These are phyloP conservation scores for Boletellus deceptivus DNA, from an alignment of 1,284 basidiomycete species.

Conservation along the genomic window DNA sequence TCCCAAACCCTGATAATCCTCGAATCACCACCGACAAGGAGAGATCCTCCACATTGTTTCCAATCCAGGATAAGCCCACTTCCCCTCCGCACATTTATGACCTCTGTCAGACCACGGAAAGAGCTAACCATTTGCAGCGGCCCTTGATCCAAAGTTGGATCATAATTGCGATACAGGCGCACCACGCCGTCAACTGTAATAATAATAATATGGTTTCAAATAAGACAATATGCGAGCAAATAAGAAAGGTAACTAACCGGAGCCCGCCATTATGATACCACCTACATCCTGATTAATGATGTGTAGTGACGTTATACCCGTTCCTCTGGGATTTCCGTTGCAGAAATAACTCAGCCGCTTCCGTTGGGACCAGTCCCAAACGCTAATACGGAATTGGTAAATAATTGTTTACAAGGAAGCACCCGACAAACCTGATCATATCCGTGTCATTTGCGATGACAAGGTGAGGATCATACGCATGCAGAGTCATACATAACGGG, in stretches of 20 bases:
- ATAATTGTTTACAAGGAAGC: neutral
- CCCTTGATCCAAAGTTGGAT: conserved; percentile 60
- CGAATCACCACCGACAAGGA: conserved; percentile 91
- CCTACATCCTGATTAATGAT: conserved; percentile 97
- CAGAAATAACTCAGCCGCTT: conserved; percentile 80
- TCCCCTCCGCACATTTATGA: conserved; percentile 70
- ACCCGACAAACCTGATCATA: conserved; percentile 70
- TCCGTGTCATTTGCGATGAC: conserved; percentile 86
- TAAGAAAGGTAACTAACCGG: conserved; percentile 53
- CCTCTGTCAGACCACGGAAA: conserved; percentile 86
- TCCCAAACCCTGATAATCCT: conserved; percentile 93
- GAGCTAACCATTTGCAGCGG: conserved; percentile 87
- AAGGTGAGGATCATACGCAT: conserved; percentile 89
- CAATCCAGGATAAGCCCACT: conserved; percentile 89
- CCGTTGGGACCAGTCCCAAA: conserved; percentile 92
- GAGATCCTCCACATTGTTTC: conserved; percentile 86
- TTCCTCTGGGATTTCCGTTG: conserved; percentile 84
- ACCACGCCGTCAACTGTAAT: conserved; percentile 84
- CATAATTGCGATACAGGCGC: conserved; percentile 89
- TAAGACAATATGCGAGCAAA: neutral
- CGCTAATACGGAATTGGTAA: conserved; percentile 43
- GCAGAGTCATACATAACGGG: conserved; percentile 83
- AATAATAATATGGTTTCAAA: neutral
- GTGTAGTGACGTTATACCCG: conserved; percentile 85
- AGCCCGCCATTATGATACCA: conserved; percentile 85